These are phyloP conservation scores for Stylosanthes scabra DNA, from an alignment of 331 rosid genomes.

Conservation along the genomic window DNA sequence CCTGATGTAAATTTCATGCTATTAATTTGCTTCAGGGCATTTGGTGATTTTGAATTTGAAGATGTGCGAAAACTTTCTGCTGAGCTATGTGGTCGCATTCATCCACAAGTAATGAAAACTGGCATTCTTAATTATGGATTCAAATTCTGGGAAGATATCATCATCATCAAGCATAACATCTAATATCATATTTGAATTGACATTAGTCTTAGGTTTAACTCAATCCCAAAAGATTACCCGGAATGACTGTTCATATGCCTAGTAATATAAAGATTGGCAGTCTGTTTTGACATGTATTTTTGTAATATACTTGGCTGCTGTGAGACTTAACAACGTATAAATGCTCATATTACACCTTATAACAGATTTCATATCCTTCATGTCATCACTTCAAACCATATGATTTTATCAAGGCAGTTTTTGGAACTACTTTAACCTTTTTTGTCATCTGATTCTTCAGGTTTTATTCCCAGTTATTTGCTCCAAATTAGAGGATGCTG, in stretches of 20 bases:
- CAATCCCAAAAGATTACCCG: not conserved
- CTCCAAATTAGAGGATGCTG: conserved; percentile 61
- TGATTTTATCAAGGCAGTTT: conserved; percentile 11
- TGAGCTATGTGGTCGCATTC: conserved; percentile 94
- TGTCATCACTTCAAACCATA: conserved; percentile 28
- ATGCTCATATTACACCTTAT: conserved; percentile 17
- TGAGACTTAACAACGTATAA: conserved; percentile 15
- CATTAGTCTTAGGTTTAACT: not conserved
- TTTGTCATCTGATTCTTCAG: conserved; percentile 46
- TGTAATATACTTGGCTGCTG: not conserved
- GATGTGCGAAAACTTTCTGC: conserved; percentile 91
- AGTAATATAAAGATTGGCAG: not conserved
- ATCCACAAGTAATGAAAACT: conserved; percentile 67
- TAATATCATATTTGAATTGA: no score
- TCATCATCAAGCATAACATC: not conserved
- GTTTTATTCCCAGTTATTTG: conserved; percentile 70
- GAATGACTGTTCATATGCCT: not conserved
- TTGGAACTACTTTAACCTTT: conserved; percentile 30
- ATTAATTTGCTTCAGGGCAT: conserved; percentile 65
- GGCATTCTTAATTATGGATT: not conserved
- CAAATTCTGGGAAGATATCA: conserved; percentile 19
- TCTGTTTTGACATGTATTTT: not conserved
- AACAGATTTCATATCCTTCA: not conserved
- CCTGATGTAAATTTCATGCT: conserved; percentile 27
- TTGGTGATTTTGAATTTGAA: conserved; percentile 75